Base-by-base conservation (phyloP, 805 yeast species). In the Ogataea pilisensis region DNA sequence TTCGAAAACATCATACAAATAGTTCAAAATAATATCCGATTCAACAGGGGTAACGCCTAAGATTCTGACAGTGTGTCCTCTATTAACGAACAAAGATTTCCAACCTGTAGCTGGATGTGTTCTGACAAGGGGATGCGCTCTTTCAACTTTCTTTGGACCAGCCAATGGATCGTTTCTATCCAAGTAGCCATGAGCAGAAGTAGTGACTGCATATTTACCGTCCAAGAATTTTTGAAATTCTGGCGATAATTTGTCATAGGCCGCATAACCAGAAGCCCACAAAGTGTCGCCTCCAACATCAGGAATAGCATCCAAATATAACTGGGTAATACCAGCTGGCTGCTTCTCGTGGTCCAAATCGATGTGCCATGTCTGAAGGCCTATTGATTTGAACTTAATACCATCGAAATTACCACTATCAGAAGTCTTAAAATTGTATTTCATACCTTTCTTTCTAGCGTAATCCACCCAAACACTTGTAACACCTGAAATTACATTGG, bases 21-120 rank as follows among this genome's bases (percentile, higher is more conserved):
- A 67, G 33, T 68, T 63, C 50, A 76, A 63, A 40, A 78, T 68
- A 13, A 71, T 54, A 30, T 69, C 70, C 8, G 74, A 66, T 58
- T 78, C 83, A 36, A 62, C 73, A 20, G 70, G 69, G 39, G 72
- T 69, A 39, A 78, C 64, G 0, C 80, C 83, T 7, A 70, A 69
- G 42, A 78, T 77, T 44, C 75, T 65, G 34, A 54, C 63, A 13
- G 80, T 76, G 68, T 68, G 68, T 16, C 66, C 61, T 34, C 78
- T 67, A 58, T 77, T 76, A 31, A 77, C 75, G 44, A 65, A 78
- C 47, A 79, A 60, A 1, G 79, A 63, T 58, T 79, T 80, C 75
- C 78, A 69, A 33, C 82, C 82, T 21, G 84, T 78, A 12, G 72
- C 80, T 8, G 85, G 85, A 49, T 80, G 80, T 29, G 82, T 76